Percentiles rank a stretch among this genome's conserved stretches.
Conservation (phyloP, 1,284 basidiomycete genomes). For the Trametes versicolor region DNA sequence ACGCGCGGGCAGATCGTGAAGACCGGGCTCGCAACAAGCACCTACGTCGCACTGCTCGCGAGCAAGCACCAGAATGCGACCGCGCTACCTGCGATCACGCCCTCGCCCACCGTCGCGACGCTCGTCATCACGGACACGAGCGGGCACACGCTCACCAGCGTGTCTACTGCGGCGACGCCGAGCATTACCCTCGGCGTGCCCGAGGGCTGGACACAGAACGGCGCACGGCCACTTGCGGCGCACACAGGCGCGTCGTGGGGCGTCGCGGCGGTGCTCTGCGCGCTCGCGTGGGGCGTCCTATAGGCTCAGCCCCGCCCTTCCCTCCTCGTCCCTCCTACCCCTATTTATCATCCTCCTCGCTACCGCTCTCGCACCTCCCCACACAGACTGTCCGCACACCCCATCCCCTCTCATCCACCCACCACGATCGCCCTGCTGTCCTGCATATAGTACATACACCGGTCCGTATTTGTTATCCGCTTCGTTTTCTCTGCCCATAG, state of each 20-base stretch:
- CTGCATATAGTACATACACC: conserved; percentile 1
- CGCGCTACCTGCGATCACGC: conserved; percentile 47
- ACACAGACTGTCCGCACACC: neutral
- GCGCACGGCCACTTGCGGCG: conserved; percentile 5
- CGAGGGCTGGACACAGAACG: conserved; percentile 40
- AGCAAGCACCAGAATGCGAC: conserved; percentile 40
- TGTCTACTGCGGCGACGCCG: conserved; percentile 41
- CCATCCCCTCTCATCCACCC: neutral
- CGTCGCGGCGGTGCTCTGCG: conserved; percentile 10
- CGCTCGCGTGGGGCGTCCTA: conserved; percentile 17
- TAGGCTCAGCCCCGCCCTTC: neutral
- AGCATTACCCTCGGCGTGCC: conserved; percentile 49
- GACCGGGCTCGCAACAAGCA: conserved; percentile 72
- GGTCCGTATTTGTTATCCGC: neutral
- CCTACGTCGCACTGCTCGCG: conserved; percentile 67
- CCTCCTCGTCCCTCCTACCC: neutral
- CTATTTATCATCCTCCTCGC: conserved; percentile 7
- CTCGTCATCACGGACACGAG: conserved; percentile 48
- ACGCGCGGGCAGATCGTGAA: conserved; percentile 57
- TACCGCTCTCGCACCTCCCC: conserved; percentile 10
- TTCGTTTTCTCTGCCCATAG: neutral
- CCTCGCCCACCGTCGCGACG: conserved; percentile 47
- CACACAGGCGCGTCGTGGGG: neutral
- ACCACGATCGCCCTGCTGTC: neutral
- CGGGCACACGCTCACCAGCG: conserved; percentile 45